Evolutionary conservation across 2,329 filamentous ascomycete species (phyloP).

Genomic region (Chrysoporthe cubensis): DNA sequence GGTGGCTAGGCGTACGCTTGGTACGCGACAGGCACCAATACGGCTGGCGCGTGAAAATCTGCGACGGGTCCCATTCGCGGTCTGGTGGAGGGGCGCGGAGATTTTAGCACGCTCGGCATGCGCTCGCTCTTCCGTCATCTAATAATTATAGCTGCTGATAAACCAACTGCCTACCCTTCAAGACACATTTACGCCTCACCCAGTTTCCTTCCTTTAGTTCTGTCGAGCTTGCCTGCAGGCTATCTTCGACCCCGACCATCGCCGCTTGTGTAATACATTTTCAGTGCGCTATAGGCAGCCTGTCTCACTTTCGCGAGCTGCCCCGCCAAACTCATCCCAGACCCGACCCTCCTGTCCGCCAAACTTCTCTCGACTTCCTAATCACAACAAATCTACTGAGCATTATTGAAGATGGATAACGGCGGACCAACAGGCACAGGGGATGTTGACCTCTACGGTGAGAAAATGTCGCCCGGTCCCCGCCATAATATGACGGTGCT

Average conservation of each 20-base stretch:
- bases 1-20: not conserved
- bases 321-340: slow-evolving; percentile 26
- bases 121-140: slow-evolving; percentile 8
- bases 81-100: not conserved
- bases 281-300: not conserved
- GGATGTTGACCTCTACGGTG: slow-evolving; percentile 63
- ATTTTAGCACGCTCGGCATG: not conserved
- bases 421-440: slow-evolving; percentile 39
- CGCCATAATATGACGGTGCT: not conserved
- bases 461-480: slow-evolving; percentile 25
- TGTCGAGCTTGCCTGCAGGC: not conserved
- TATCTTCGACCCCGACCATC: not conserved
- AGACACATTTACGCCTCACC: not conserved
- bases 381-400: not conserved
- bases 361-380: not conserved
- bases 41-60: slow-evolving; percentile 19
- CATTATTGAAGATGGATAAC: slow-evolving; percentile 32
- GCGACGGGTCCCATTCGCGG: not conserved
- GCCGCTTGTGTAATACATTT: not conserved
- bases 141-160: slow-evolving; percentile 2
- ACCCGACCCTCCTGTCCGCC: slow-evolving; percentile 14
- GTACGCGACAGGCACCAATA: not conserved
- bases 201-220: not conserved
- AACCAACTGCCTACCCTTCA: not conserved
- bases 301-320: not conserved